Conservation (phyloP, 306 rosid species). For the Urtica urens region DNA sequence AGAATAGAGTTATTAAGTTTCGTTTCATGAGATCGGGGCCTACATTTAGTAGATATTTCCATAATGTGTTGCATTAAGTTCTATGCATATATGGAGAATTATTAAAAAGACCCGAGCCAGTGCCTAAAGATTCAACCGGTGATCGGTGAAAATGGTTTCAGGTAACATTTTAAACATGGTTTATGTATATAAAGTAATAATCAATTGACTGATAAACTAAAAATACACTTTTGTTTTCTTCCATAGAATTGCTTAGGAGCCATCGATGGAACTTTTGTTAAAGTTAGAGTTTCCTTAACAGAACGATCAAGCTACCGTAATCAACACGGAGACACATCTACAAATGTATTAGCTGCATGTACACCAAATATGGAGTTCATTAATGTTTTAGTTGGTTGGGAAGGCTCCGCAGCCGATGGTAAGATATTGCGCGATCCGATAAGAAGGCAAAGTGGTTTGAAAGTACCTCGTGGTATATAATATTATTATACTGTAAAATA, state of each 20-base stretch:
- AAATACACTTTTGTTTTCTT: background rate
- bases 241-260: slow-evolving; percentile 9
- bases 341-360: slow-evolving; percentile 1
- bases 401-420: background rate
- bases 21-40: background rate
- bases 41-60: slow-evolving; percentile 2
- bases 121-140: background rate
- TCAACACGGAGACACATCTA: background rate
- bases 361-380: background rate
- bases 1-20: slow-evolving; percentile 10
- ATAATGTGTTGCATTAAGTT: background rate
- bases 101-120: background rate
- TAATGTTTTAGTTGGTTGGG: background rate
- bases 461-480: background rate
- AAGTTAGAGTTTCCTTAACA: background rate
- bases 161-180: background rate
- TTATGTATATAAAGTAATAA: background rate
- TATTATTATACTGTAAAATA: too few relatives aligned
- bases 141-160: slow-evolving; percentile 16
- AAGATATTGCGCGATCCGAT: background rate
- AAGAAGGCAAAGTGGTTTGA: background rate
- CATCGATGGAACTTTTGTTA: slow-evolving; percentile 5
- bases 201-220: background rate
- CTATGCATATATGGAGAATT: background rate
- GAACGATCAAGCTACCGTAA: background rate